Percentiles rank a stretch among this genome's conserved stretches.
These are phyloP conservation scores for Leucoagaricus sp. DNA, from an alignment of 1,284 basidiomycete genomes.

Conservation along the genomic window DNA sequence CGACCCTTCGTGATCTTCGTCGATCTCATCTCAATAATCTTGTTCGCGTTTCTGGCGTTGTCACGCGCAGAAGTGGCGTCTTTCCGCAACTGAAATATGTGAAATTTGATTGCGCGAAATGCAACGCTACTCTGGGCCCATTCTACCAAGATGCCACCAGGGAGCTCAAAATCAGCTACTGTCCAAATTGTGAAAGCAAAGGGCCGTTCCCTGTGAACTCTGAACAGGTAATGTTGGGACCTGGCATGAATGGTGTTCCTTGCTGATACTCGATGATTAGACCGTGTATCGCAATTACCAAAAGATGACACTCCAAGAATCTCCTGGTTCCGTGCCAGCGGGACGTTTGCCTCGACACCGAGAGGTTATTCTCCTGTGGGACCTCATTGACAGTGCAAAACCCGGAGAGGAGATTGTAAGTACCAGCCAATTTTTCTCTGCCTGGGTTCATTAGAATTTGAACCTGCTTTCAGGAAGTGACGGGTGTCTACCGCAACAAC, in stretches of 20 bases:
- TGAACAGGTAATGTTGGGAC: conserved; percentile 67
- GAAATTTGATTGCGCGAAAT: conserved; percentile 97
- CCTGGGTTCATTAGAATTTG: conserved; percentile 13
- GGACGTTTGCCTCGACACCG: conserved; percentile 95
- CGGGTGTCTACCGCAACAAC: conserved; percentile 98
- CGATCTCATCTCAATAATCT: conserved; percentile 93
- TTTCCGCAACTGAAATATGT: conserved; percentile 99
- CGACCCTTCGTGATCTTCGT: conserved; percentile 91
- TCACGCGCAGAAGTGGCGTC: conserved; percentile 93
- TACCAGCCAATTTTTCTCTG: conserved; percentile 20
- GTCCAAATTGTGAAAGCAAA: conserved; percentile 90
- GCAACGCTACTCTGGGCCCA: conserved; percentile 89
- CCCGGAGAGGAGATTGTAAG: conserved; percentile 96
- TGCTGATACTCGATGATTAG: conserved; percentile 42
- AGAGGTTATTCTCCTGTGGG: conserved; percentile 97
- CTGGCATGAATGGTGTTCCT: not conserved
- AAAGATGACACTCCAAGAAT: conserved; percentile 98
- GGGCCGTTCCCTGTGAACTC: conserved; percentile 98
- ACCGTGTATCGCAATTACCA: conserved; percentile 99
- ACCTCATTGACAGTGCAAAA: conserved; percentile 96
- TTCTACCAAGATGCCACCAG: conserved; percentile 97
- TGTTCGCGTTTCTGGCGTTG: conserved; percentile 95
- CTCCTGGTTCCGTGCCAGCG: conserved; percentile 97
- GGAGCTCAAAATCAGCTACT: conserved; percentile 94
- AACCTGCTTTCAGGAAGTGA: conserved; percentile 72